phyloP scores from a whole-genome alignment of 1,284 basidiomycete species.

The Apiotrichum laibachii region DNA sequence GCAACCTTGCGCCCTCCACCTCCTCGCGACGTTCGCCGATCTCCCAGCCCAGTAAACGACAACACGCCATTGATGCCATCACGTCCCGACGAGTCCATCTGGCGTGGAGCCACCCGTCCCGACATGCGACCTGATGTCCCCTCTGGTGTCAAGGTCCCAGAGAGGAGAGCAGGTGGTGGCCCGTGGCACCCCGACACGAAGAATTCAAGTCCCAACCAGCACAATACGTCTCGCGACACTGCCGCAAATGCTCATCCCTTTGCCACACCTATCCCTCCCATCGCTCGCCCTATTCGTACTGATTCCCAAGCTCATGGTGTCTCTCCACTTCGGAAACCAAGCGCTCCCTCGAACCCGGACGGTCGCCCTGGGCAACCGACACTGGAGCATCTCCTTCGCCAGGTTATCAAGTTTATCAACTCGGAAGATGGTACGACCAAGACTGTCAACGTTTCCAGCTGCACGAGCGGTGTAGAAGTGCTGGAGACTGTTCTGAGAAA shows the following conservation, averaged over 20 bases:
- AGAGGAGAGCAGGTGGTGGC: constrained; percentile 6
- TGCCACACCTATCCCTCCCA: constrained; percentile 20
- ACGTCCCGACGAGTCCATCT: not conserved
- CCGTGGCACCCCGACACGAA: not conserved
- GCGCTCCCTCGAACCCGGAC: too few relatives aligned
- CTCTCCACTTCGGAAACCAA: too few relatives aligned
- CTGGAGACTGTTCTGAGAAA: constrained; percentile 83
- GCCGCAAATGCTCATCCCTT: constrained; percentile 34
- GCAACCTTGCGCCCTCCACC: constrained; percentile 33
- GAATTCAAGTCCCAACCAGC: constrained; percentile 1
- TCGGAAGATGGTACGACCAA: constrained; percentile 71
- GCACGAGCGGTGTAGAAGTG: constrained; percentile 74
- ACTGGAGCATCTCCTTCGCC: constrained; percentile 31
- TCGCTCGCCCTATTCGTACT: too few relatives aligned
- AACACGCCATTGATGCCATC: not conserved
- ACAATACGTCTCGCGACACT: not conserved
- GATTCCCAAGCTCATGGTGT: too few relatives aligned
- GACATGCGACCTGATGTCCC: constrained; percentile 3
- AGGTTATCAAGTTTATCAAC: constrained; percentile 75
- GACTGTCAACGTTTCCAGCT: constrained; percentile 75
- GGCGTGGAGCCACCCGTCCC: not conserved
- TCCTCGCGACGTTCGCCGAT: constrained; percentile 30
- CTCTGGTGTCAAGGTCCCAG: not conserved
- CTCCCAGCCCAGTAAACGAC: constrained; percentile 37
- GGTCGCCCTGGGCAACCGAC: constrained; percentile 42